Evolutionary conservation across 495 filamentous ascomycete species (phyloP), one percentile per base, ranked within the genome.

Genomic region (Aspergillus affinis): DNA sequence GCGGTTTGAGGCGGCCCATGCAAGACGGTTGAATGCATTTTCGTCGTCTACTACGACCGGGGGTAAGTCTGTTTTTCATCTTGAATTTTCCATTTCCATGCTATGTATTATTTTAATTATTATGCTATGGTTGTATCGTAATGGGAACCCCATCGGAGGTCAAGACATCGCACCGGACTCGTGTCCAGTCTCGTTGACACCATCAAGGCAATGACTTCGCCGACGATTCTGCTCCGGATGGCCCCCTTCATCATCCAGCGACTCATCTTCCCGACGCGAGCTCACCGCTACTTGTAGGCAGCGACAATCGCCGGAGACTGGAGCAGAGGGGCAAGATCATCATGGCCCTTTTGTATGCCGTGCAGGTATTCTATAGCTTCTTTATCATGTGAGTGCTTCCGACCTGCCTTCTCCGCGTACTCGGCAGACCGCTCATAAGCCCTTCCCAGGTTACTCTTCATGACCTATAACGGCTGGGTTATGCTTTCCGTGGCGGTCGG

Each of bases 381-480:
- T 98, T 99, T 77, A 95, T 99, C 66, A 99, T 99, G 94, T 98
- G 68, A 87, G 92, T 89, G 48, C 49, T 55, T 58, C 50, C n/a
- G 50, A 13, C 53, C 15, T 20, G 45, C 7, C 50, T 61, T 18
- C 18, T 29, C 52, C 18, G 10, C n/a, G 12, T 36, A 13, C 20
- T 61, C 32, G 36, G 50, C 32, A 19, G 32, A 3, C 52, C 62
- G 30, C 53, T 66, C n/a, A 57, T n/a, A n/a, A 13, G 23, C 30
- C 36, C 15, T 45, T 46, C 55, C 49, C 29, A 98, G 94, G 94
- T 78, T 99, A 61, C 79, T 99, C 20, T 99, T 99, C 76, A 99
- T 99, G 94, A 99, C 95, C 3, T 99, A 99, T 73, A 99, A 99
- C 65, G 94, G 95, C 17, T 92, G 88, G 82, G 87, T 99, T 58